Conservation (phyloP, 2,329 filamentous ascomycete species). For the Boeremia exigua region DNA sequence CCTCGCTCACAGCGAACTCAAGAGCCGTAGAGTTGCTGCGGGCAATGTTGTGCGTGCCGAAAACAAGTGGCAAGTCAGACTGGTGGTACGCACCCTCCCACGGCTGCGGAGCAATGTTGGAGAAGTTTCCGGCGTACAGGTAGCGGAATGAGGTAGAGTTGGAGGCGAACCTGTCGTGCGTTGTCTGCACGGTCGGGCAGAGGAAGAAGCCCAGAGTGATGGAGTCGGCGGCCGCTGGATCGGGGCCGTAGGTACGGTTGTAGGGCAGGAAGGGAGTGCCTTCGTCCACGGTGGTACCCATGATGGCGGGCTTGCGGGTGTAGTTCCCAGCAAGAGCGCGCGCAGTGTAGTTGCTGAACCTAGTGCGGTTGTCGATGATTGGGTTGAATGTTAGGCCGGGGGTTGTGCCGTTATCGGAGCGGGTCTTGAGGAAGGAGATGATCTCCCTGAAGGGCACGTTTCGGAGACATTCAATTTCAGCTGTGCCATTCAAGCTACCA, state of each 20-base stretch:
- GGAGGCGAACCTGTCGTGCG: constrained; percentile 29
- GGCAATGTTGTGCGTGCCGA: constrained; percentile 42
- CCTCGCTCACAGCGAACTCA: constrained; percentile 39
- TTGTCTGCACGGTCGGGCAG: constrained; percentile 40
- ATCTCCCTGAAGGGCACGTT: constrained; percentile 38
- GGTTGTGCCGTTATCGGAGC: constrained; percentile 32
- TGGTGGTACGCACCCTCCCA: constrained; percentile 49
- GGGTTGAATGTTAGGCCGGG: constrained; percentile 38
- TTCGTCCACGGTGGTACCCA: constrained; percentile 45
- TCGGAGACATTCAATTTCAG: constrained; percentile 48
- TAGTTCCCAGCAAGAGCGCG: constrained; percentile 36
- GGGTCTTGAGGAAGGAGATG: constrained; percentile 40
- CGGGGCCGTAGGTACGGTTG: constrained; percentile 37
- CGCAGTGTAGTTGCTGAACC: constrained; percentile 46
- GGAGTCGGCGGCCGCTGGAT: constrained; percentile 22
- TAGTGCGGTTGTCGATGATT: constrained; percentile 38
- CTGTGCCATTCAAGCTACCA: constrained; percentile 20
- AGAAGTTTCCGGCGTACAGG: constrained; percentile 47
- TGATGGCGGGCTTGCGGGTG: constrained; percentile 44
- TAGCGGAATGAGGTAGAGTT: constrained; percentile 46
- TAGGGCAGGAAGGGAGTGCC: constrained; percentile 43
- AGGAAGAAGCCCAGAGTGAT: constrained; percentile 36
- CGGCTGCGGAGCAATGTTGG: constrained; percentile 40
- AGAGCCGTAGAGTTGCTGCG: constrained; percentile 36
- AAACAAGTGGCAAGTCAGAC: constrained; percentile 44